Evolutionary conservation across 108 stramenopile genomes (phyloP).

Genomic region (Nitzschia putrida): DNA sequence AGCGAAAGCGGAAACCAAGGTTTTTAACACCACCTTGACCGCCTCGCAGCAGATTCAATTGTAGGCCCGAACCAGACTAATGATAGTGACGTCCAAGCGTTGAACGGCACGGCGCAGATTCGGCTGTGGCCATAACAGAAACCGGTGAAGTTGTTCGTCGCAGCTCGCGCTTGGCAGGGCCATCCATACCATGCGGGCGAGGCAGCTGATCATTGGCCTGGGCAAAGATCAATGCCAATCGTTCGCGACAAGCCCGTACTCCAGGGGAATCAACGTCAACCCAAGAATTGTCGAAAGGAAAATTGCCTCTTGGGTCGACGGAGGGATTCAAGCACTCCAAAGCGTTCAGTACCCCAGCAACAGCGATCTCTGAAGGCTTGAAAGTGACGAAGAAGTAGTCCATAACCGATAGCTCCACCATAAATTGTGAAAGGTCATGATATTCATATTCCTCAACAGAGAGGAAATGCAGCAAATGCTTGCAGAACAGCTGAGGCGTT

Average conservation of each 20-base stretch:
- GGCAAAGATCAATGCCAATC: constrained; percentile 27
- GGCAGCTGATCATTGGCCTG: constrained; percentile 33
- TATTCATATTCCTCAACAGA: constrained; percentile 41
- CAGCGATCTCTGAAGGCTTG: constrained; percentile 61
- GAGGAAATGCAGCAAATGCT: constrained; percentile 46
- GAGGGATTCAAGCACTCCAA: constrained; percentile 43
- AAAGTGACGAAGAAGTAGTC: constrained; percentile 75
- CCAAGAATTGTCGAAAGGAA: constrained; percentile 23
- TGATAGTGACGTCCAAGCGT: not conserved
- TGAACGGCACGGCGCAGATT: not conserved
- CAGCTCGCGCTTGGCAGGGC: constrained; percentile 3
- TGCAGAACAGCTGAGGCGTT: constrained; percentile 46
- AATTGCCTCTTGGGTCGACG: not conserved
- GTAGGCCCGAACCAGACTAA: too few species aligned
- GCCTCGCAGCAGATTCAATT: too few species aligned
- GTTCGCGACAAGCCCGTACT: constrained; percentile 41
- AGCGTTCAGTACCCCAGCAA: constrained; percentile 70
- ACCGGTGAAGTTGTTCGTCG: constrained; percentile 35
- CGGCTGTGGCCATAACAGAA: constrained; percentile 30
- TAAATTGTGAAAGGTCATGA: constrained; percentile 67
- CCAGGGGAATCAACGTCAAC: constrained; percentile 51
- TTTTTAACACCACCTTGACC: too few species aligned
- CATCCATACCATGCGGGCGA: constrained; percentile 11
- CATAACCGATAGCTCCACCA: constrained; percentile 72
- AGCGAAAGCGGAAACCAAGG: too few species aligned